Evolutionary conservation across 2,329 filamentous ascomycete species (phyloP).

Genomic region (Monosporascus sp.): DNA sequence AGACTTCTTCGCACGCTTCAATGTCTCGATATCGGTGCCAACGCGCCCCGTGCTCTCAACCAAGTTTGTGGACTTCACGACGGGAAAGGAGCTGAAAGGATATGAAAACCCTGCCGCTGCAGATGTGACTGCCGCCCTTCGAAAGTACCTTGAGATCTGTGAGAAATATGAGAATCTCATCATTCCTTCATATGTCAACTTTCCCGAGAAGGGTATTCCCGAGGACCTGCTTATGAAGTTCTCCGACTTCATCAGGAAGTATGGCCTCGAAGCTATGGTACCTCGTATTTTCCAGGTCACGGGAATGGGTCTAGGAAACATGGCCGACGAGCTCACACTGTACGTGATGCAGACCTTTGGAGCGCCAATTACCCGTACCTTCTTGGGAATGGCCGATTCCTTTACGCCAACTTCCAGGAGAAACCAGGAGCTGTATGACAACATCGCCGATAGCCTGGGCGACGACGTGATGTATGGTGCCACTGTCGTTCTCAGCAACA

Average conservation of each 20-base stretch:
- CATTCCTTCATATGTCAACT: conserved; percentile 31
- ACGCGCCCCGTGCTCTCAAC: conserved; percentile 21
- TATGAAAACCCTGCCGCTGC: neutral
- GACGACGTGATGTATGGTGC: conserved; percentile 31
- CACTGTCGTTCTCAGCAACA: conserved; percentile 25
- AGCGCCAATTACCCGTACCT: conserved; percentile 27
- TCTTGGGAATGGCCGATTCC: conserved; percentile 23
- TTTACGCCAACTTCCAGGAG: conserved; percentile 28
- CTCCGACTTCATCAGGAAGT: conserved; percentile 41
- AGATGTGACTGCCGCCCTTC: conserved; percentile 14
- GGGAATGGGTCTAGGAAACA: conserved; percentile 38
- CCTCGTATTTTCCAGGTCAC: conserved; percentile 34
- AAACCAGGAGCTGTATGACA: conserved; percentile 36
- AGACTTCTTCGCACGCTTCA: conserved; percentile 40
- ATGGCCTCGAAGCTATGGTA: conserved; percentile 36
- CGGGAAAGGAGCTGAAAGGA: conserved; percentile 22
- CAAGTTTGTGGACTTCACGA: conserved; percentile 30
- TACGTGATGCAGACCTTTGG: conserved; percentile 39
- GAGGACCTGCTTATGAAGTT: conserved; percentile 42
- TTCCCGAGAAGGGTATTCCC: conserved; percentile 37
- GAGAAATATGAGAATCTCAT: conserved; percentile 26
- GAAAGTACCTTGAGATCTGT: conserved; percentile 22
- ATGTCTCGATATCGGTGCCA: conserved; percentile 24
- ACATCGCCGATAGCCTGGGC: conserved; percentile 27
- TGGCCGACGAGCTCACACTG: conserved; percentile 35